Conservation (phyloP, 345 rosid genomes). For the Linum usitatissimum region DNA sequence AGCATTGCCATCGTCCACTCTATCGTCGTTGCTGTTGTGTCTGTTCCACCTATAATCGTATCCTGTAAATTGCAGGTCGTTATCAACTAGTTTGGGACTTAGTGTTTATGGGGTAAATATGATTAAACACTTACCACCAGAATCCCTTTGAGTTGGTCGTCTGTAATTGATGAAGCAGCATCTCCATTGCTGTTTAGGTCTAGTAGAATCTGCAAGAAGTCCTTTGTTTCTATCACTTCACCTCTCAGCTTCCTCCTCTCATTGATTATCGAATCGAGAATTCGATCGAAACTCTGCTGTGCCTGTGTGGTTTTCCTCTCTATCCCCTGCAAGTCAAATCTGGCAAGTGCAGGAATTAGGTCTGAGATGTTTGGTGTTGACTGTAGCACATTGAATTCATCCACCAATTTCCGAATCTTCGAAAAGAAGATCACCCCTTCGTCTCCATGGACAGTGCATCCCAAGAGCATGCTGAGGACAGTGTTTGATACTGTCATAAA, state of each 20-base stretch:
- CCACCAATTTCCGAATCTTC: neutral
- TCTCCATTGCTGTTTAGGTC: neutral
- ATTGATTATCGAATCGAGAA: neutral
- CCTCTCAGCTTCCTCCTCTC: neutral
- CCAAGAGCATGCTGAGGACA: neutral
- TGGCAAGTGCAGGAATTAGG: neutral
- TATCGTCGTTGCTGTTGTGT: slow-evolving; percentile 15
- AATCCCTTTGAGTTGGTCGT: neutral
- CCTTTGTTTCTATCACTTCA: neutral
- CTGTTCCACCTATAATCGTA: slow-evolving; percentile 11
- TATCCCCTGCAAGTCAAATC: neutral
- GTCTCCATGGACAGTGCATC: neutral
- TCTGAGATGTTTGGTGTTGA: neutral
- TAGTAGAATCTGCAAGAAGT: neutral
- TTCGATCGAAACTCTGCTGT: neutral
- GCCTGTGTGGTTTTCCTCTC: neutral
- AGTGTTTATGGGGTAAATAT: no score
- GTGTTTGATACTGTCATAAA: neutral
- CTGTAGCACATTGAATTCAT: neutral
- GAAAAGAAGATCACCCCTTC: neutral
- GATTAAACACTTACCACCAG: neutral
- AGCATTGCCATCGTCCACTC: slow-evolving; percentile 23
- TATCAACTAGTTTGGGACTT: no score
- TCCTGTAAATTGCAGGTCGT: slow-evolving; percentile 6
- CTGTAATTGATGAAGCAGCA: neutral